Evolutionary conservation across 352 stramenopile genomes (phyloP), one percentile per base, ranked within the genome.

Genomic region (Phytophthora fragariaefolia): DNA sequence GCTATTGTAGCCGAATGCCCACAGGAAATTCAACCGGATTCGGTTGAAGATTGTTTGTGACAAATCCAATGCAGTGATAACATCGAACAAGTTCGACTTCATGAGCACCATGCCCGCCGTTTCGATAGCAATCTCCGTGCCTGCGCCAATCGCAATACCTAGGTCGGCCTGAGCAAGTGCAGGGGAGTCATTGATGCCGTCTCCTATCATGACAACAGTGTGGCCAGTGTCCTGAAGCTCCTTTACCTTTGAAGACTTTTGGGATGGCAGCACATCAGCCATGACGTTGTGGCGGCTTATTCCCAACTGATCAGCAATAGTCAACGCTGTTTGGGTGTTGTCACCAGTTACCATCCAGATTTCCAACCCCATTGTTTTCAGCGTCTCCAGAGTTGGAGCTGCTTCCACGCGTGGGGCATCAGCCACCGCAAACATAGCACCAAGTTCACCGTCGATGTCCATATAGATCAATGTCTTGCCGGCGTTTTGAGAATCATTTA

Each of bases 311-410:
- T 90, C 69, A 0, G 96, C 97, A 61, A 99, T 93, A 18, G 85
- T 89, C 56, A 85, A 62, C 8, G 97, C 97, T 18, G 97, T 99
- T 22, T 85, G 79, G 23, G 68, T 61, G 74, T 99, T 99, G 77
- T 99, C 98, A 22, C 98, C 98, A 17, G 97, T 99, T 12, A 99
- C 75, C 95, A 99, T 99, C 87, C 92, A 98, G 18, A 99, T 89
- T 36, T 98, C 86, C 42, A 99, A 77, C 5, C 91, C 87, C 74
- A 96, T 95, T 28, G 89, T 46, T 34, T 84, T 69, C 20, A 99
- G 83, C 62, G 93, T 89, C 56, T 71, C 79, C 6, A 99, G 77
- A 27, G 95, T 95, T 32, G 79, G 72, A 48, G 80, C 72, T 5
- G 96, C 92, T 55, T 98, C 96, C 1, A 87, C 71, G 42, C 98